These are phyloP conservation scores for Plenodomus biglobosus DNA, from an alignment of 2,329 filamentous ascomycete species.

Conservation along the genomic window DNA sequence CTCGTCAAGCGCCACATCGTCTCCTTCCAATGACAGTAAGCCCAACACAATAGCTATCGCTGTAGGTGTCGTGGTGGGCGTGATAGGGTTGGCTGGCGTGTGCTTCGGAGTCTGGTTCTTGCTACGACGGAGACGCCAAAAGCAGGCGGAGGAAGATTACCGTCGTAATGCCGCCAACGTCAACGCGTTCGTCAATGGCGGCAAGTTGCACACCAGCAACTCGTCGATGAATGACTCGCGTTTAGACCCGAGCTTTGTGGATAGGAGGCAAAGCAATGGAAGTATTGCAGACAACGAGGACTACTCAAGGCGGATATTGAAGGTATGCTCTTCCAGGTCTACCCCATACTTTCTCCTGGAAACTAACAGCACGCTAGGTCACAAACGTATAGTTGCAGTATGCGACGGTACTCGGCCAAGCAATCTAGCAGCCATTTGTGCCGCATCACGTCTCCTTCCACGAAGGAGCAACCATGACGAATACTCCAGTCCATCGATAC, in stretches of 20 bases:
- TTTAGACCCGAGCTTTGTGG: conserved; percentile 80
- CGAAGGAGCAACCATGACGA: conserved; percentile 10
- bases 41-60: conserved; percentile 83
- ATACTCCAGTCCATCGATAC: conserved; percentile 11
- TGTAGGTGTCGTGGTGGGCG: conserved; percentile 82
- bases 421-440: not conserved
- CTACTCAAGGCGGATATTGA: conserved; percentile 92
- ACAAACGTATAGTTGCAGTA: conserved; percentile 37
- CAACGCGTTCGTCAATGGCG: conserved; percentile 68
- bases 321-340: conserved; percentile 59
- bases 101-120: conserved; percentile 72
- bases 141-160: conserved; percentile 80
- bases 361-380: conserved; percentile 30
- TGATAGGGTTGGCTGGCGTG: conserved; percentile 68
- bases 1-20: conserved; percentile 17
- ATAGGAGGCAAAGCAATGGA: conserved; percentile 83
- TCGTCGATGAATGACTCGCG: conserved; percentile 78
- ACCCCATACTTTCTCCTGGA: not conserved
- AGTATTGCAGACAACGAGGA: conserved; percentile 97
- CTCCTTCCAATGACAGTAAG: conserved; percentile 35
- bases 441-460: conserved; percentile 2
- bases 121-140: conserved; percentile 73
- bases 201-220: conserved; percentile 63
- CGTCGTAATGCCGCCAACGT: conserved; percentile 77
- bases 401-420: conserved; percentile 6